Conservation (phyloP, 2,329 filamentous ascomycete species). For the Neofusicoccum laricinum region DNA sequence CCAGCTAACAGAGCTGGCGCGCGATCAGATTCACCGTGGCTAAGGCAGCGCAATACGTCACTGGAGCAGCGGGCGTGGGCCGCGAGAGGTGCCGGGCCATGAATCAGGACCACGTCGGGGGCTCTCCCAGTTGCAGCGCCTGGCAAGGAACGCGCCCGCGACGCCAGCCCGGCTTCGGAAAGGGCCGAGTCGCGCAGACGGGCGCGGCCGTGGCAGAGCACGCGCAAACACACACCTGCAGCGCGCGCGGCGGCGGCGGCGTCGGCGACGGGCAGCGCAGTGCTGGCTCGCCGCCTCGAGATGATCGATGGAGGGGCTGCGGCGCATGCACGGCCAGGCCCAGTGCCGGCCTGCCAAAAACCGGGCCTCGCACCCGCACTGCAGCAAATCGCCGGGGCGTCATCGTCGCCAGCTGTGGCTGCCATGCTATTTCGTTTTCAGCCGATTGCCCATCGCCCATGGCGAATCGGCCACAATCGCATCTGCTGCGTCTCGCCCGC, state of each 20-base stretch:
- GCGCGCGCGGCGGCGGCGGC: background rate
- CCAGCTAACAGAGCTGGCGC: constrained; percentile 8
- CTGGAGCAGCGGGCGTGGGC: constrained; percentile 7
- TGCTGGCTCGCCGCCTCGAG: background rate
- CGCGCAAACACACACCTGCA: background rate
- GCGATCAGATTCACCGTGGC: constrained; percentile 6
- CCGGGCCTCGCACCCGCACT: background rate
- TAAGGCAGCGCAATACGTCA: constrained; percentile 14
- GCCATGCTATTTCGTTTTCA: constrained; percentile 15
- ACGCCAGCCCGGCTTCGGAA: constrained; percentile 12
- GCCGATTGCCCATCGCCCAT: constrained; percentile 3
- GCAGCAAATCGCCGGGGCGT: background rate
- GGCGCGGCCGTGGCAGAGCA: background rate
- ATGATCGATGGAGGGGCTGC: constrained; percentile 11
- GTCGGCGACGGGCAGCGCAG: background rate
- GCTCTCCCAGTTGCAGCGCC: constrained; percentile 1
- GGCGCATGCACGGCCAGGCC: background rate
- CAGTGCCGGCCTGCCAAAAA: background rate
- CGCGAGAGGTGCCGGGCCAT: constrained; percentile 3
- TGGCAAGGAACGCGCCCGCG: constrained; percentile 8
- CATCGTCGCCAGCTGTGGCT: constrained; percentile 11
- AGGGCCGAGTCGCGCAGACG: constrained; percentile 9
- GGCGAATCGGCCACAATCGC: constrained; percentile 10
- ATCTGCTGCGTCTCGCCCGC: background rate
- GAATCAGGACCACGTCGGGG: constrained; percentile 1